These are phyloP conservation scores for Macadamia tetraphylla DNA, from an alignment of 164 flowering plant species.

Conservation along the genomic window DNA sequence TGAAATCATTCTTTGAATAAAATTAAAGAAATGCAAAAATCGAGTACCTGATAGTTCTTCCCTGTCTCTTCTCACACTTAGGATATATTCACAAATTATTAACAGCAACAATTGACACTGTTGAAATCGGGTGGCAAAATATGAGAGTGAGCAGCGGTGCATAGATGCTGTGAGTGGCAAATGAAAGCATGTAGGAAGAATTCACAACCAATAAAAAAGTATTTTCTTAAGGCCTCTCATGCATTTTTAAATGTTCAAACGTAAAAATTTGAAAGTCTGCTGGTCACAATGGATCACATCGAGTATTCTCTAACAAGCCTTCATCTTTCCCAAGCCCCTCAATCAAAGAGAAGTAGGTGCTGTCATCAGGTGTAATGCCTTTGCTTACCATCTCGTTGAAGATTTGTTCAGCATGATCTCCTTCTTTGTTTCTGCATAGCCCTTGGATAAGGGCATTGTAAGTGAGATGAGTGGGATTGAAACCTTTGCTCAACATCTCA, in stretches of 20 bases:
- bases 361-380: slow-evolving; percentile 73
- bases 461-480: slow-evolving; percentile 75
- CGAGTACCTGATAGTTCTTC: too few species aligned
- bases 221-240: background rate
- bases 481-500: slow-evolving; percentile 75
- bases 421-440: slow-evolving; percentile 57
- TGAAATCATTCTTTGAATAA: too few species aligned
- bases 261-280: background rate
- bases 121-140: too few species aligned
- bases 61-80: too few species aligned
- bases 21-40: too few species aligned
- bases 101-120: too few species aligned
- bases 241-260: background rate
- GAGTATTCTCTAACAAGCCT: slow-evolving; percentile 7
- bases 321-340: slow-evolving; percentile 43
- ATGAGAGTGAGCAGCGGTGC: too few species aligned
- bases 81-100: too few species aligned
- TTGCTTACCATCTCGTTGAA: slow-evolving; percentile 73
- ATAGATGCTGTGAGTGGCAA: too few species aligned
- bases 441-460: slow-evolving; percentile 85
- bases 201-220: background rate
- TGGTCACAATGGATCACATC: slow-evolving; percentile 5
- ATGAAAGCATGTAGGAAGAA: too few species aligned
- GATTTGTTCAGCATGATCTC: slow-evolving; percentile 62
- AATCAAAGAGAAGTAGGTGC: slow-evolving; percentile 55